Evolutionary conservation across 1,139 yeast species (phyloP), one percentile per base, ranked within the genome.

Genomic region (Wickerhamiella infanticola): DNA sequence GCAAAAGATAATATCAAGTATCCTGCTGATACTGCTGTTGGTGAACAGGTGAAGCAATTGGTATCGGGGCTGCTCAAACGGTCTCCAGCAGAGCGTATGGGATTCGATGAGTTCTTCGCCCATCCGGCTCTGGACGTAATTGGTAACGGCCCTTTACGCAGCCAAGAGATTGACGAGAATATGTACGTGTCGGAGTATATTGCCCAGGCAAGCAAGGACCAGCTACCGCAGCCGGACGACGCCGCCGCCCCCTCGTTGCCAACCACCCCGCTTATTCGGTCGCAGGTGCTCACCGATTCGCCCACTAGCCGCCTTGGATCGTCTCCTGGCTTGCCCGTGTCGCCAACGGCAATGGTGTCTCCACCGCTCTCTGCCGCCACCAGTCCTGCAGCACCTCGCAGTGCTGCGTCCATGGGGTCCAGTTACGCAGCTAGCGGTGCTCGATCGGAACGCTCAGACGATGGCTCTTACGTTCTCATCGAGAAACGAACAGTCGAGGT

Each of bases 401-500:
- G 36, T 35, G 40, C 33, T 24, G 33, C 18, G 11, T 38, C 40
- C 8, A 25, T 26, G 23, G 18, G 27, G 9, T 24, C 31, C 5
- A 5, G 38, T 27, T 11, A 24, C 23, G 3, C 25, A 8, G 37
- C n/a, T 24, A 29, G 37, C 37, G 41, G 25, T 5, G 5, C 25
- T 42, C 18, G 35, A 6, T 4, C 6, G 18, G n/a, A n/a, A 26
- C 8, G 38, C 24, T 6, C 13, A 24, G 24, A 25, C 36, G 41
- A 39, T 5, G 41, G 41, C 7, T 27, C 35, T 57, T 90, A 90
- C 56, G 97, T 90, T 41, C 94, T 90, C 37, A 90, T 90, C 26
- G 97, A 90, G 61, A 88, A 86, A 62, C 73, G 94, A 45, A 85
- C 93, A 0, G 96, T 90, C 3, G 97, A 90, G 61, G 94, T 90